Conservation (phyloP, 2,329 filamentous ascomycete species). For the Curvularia sp. region DNA sequence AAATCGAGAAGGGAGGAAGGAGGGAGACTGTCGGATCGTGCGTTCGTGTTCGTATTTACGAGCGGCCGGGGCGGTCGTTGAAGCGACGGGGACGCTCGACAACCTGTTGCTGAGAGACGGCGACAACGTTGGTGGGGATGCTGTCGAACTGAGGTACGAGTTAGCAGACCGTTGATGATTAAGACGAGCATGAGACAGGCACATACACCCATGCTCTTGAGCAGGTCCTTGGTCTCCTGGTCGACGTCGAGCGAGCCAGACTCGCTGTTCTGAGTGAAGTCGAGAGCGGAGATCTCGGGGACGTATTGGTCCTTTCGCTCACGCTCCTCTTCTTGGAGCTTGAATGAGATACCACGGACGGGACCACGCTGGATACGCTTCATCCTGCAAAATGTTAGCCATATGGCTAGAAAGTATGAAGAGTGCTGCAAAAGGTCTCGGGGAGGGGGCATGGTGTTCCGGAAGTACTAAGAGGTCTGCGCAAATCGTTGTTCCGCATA, state of each 20-base stretch:
- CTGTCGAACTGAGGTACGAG: constrained; percentile 78
- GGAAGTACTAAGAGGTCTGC: neutral
- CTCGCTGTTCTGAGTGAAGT: constrained; percentile 95
- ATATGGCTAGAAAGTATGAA: neutral
- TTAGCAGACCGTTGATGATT: constrained; percentile 17
- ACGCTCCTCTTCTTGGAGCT: constrained; percentile 99
- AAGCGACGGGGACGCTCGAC: constrained; percentile 85
- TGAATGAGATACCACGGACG: constrained; percentile 99
- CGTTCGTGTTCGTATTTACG: constrained; percentile 32
- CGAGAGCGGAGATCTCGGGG: constrained; percentile 96
- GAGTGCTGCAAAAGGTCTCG: neutral
- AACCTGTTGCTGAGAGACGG: constrained; percentile 86
- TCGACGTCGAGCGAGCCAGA: constrained; percentile 94
- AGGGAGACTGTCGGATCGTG: constrained; percentile 58
- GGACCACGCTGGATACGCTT: constrained; percentile 99
- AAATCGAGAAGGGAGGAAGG: constrained; percentile 42
- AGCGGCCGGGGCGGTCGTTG: constrained; percentile 64
- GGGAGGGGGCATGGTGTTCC: neutral
- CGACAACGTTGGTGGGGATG: constrained; percentile 94
- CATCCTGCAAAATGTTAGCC: constrained; percentile 68
- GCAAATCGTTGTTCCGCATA: neutral
- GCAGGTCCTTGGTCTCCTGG: constrained; percentile 98
- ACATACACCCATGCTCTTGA: constrained; percentile 98
- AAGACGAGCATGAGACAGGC: constrained; percentile 13
- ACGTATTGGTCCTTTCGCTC: constrained; percentile 99